Percentiles rank a stretch among this genome's conserved stretches.
These are phyloP conservation scores for carrot (Daucus carota) DNA, from an alignment of 129 eudicot species.

Conservation along the genomic window DH1_v3.0 NC_030386.2:38391501-38392000, in stretches of 20 bases:
- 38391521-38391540: too few relatives aligned
- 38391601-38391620: too few relatives aligned
- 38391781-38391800: not conserved
- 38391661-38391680: not conserved
- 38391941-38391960: not conserved
- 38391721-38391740: not conserved
- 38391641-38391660: too few relatives aligned
- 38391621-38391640: too few relatives aligned
- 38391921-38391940: not conserved
- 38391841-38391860: too few relatives aligned
- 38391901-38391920: too few relatives aligned
- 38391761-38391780: not conserved
- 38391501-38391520: too few relatives aligned
- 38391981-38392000: not conserved
- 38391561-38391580: too few relatives aligned
- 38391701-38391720: not conserved
- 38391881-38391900: not conserved
- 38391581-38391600: too few relatives aligned
- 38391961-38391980: not conserved
- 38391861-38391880: not conserved
- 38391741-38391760: not conserved
- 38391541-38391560: too few relatives aligned
- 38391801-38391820: not conserved
- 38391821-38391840: not conserved
- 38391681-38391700: not conserved